phyloP scores from a whole-genome alignment of 2,329 filamentous ascomycete species.

The Taxawa tesnikishii region DNA sequence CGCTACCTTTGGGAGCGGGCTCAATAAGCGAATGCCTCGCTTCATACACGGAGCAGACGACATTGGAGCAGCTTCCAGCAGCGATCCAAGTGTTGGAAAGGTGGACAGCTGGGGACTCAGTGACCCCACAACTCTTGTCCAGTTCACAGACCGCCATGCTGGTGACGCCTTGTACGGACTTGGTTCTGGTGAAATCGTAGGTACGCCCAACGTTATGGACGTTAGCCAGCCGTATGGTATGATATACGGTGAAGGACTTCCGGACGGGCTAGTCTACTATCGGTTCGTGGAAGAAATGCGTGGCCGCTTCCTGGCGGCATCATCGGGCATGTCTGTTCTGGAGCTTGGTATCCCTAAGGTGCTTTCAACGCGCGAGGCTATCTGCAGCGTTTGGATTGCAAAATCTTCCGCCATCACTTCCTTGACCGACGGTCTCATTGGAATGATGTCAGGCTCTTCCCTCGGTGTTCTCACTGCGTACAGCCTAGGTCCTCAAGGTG shows the following conservation, averaged over 20 bases:
- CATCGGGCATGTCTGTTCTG: conserved; percentile 48
- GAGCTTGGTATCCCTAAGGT: conserved; percentile 66
- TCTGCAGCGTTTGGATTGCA: conserved; percentile 79
- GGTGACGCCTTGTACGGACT: conserved; percentile 65
- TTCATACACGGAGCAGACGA: conserved; percentile 78
- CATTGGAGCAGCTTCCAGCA: conserved; percentile 63
- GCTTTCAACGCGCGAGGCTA: conserved; percentile 54
- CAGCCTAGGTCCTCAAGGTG: conserved; percentile 39
- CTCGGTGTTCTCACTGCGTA: conserved; percentile 74
- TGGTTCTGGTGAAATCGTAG: conserved; percentile 62
- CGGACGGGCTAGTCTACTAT: conserved; percentile 70
- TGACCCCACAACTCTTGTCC: conserved; percentile 61
- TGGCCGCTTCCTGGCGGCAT: conserved; percentile 59
- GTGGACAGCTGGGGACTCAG: conserved; percentile 72
- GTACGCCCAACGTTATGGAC: conserved; percentile 77
- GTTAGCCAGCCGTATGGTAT: conserved; percentile 77
- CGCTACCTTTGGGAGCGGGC: conserved; percentile 57
- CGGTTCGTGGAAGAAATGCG: conserved; percentile 61
- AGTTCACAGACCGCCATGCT: conserved; percentile 66
- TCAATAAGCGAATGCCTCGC: conserved; percentile 58
- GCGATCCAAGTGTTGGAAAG: conserved; percentile 65
- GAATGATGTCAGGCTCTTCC: conserved; percentile 73
- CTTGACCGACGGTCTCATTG: conserved; percentile 64
- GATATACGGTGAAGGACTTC: conserved; percentile 74
- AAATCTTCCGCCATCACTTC: conserved; percentile 63